Evolutionary conservation across 2,329 filamentous ascomycete genomes (phyloP), one percentile per base, ranked within the genome.

Genomic region (Dothideomycetidae sp.): DNA sequence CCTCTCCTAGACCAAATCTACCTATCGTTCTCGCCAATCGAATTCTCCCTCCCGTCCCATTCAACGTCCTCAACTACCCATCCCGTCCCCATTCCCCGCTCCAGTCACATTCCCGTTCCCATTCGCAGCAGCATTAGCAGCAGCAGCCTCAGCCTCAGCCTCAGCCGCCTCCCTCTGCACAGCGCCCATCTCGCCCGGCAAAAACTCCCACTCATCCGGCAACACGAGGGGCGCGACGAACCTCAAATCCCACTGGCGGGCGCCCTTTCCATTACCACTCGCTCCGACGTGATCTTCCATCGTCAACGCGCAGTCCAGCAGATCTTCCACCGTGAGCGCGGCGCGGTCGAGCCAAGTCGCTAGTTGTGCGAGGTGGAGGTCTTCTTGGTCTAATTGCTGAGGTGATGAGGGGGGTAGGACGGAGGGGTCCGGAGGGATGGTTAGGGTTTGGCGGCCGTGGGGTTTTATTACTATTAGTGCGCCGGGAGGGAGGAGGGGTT

Each of bases 391-490:
- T 17, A 37, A 31, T 17, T 33, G 17, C 26, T 15, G 37, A n/a
- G n/a, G n/a, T n/a, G n/a, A n/a, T n/a, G n/a, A n/a, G n/a, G n/a
- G n/a, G n/a, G n/a, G n/a, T n/a, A n/a, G n/a, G n/a, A n/a, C n/a
- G n/a, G n/a, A n/a, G n/a, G n/a, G n/a, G 17, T 35, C 16, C 29
- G 31, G 21, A 41, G n/a, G 14, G 31, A 41, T 16, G 23, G 33
- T 17, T 31, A 14, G 12, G 17, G 36, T 34, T 16, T 29, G 28
- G 11, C 37, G 15, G 3, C 23, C 11, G 32, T 40, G 33, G 12
- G 44, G 44, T 17, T 42, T 43, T n/a, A 40, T 14, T 1, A 48
- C 42, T 5, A 53, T 48, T 4, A 63, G 46, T 28, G 55, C 49
- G 26, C 57, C 54, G 32, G 61, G 53, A 26, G 44, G 43, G 21